These are phyloP conservation scores for Penicillium fuscoglaucum DNA, from an alignment of 2,329 filamentous ascomycete genomes.

Conservation along the genomic window DNA sequence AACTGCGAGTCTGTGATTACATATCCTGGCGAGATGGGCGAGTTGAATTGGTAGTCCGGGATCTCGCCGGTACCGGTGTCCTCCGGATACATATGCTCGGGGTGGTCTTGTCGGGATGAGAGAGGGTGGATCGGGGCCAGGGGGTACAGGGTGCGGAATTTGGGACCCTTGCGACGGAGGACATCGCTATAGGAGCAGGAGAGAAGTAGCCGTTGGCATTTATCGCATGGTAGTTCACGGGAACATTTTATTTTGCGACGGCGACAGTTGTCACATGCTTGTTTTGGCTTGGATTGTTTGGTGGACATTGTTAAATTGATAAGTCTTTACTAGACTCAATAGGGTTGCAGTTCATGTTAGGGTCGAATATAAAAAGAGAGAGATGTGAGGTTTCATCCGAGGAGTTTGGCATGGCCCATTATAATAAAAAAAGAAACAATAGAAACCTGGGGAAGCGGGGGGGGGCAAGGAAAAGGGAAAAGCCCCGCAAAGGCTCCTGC, in stretches of 20 bases:
- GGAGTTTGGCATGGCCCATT: neutral
- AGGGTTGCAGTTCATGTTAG: neutral
- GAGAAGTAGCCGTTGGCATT: conserved; percentile 39
- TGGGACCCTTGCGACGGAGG: conserved; percentile 42
- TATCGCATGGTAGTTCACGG: conserved; percentile 44
- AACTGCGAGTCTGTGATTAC: conserved; percentile 28
- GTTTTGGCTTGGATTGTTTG: conserved; percentile 32
- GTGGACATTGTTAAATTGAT: conserved; percentile 23
- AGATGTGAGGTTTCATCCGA: conserved; percentile 2
- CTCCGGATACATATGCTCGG: conserved; percentile 22
- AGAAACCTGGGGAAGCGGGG: conserved; percentile 23
- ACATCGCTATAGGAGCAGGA: conserved; percentile 44
- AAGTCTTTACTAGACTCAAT: neutral
- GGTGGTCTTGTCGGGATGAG: conserved; percentile 21
- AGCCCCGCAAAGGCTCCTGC: conserved; percentile 20
- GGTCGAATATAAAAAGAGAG: neutral
- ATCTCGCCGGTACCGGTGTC: conserved; percentile 14
- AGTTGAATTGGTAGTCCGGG: conserved; percentile 24
- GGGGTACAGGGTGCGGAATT: conserved; percentile 42
- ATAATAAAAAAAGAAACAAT: neutral
- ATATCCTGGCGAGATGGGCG: conserved; percentile 31
- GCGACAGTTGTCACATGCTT: conserved; percentile 46
- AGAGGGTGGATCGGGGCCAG: conserved; percentile 37
- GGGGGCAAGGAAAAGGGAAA: conserved; percentile 4
- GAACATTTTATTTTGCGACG: conserved; percentile 47